phyloP scores from a whole-genome alignment of 768 basidiomycete genomes.

The Mycena rebaudengoi region DNA sequence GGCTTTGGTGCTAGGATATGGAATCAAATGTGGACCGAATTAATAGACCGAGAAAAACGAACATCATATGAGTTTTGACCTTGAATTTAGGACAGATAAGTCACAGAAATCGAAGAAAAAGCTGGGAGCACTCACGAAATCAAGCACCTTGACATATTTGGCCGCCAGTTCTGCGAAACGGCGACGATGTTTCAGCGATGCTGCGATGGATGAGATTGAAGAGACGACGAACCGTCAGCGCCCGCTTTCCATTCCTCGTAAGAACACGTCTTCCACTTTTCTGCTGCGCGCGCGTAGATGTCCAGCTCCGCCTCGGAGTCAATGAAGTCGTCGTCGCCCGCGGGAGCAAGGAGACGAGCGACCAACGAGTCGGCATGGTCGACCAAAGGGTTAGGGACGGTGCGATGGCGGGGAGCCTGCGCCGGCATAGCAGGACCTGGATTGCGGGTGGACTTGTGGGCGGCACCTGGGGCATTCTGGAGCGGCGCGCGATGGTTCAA shows the following conservation, averaged over 20 bases:
- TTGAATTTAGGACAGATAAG: slow-evolving; percentile 19
- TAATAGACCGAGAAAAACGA: too few species aligned
- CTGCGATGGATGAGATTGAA: not conserved
- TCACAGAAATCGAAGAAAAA: not conserved
- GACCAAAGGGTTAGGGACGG: slow-evolving; percentile 1
- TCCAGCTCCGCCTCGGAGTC: slow-evolving; percentile 47
- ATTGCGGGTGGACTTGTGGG: too few species aligned
- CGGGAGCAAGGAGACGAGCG: slow-evolving; percentile 1
- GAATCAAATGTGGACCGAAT: too few species aligned
- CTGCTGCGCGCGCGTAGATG: slow-evolving; percentile 51
- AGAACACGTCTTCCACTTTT: slow-evolving; percentile 59
- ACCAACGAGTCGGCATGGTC: not conserved
- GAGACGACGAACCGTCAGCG: slow-evolving; percentile 50
- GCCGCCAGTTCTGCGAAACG: slow-evolving; percentile 49
- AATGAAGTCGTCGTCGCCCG: slow-evolving; percentile 6
- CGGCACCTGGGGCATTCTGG: too few species aligned
- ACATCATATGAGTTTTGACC: slow-evolving; percentile 63
- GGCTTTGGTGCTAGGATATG: too few species aligned
- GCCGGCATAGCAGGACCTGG: too few species aligned
- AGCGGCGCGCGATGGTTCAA: too few species aligned
- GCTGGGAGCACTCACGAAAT: slow-evolving; percentile 50
- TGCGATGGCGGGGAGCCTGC: too few species aligned
- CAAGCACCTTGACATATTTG: slow-evolving; percentile 54
- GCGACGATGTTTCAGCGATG: not conserved
- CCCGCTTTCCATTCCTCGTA: slow-evolving; percentile 65